Percentiles rank a stretch among this genome's conserved stretches.
These are phyloP conservation scores for Pythium brachiatum DNA, from an alignment of 352 stramenopile species.

Conservation along the genomic window DNA sequence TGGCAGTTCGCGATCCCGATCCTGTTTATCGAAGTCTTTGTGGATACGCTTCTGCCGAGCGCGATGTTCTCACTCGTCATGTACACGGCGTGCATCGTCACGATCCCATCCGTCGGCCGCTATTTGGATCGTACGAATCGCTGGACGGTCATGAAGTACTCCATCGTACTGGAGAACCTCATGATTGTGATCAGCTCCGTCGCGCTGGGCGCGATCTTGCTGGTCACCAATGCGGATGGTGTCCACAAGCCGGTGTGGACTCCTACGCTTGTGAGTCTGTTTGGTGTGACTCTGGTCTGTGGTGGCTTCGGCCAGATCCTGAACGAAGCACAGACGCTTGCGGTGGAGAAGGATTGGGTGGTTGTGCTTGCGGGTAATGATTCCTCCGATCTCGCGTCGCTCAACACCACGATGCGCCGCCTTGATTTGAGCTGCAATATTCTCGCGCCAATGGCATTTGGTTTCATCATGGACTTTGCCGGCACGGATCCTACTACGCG, in stretches of 20 bases:
- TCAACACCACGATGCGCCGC: slow-evolving; percentile 80
- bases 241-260: slow-evolving; percentile 61
- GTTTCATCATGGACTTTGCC: slow-evolving; percentile 80
- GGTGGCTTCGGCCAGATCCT: slow-evolving; percentile 72
- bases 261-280: slow-evolving; percentile 39
- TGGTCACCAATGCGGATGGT: slow-evolving; percentile 58
- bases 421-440: slow-evolving; percentile 85
- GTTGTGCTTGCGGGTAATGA: slow-evolving; percentile 68
- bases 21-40: slow-evolving; percentile 85
- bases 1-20: slow-evolving; percentile 81
- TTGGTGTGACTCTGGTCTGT: slow-evolving; percentile 52
- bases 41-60: slow-evolving; percentile 75
- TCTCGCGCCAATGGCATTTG: slow-evolving; percentile 66
- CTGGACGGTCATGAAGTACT: slow-evolving; percentile 65
- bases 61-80: slow-evolving; percentile 70
- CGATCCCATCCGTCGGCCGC: slow-evolving; percentile 63
- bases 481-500: slow-evolving; percentile 55
- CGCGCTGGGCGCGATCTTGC: slow-evolving; percentile 56
- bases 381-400: slow-evolving; percentile 40
- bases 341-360: slow-evolving; percentile 85
- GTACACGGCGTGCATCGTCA: slow-evolving; percentile 70
- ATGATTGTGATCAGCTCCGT: slow-evolving; percentile 71
- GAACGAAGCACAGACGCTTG: slow-evolving; percentile 73
- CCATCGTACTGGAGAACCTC: slow-evolving; percentile 73
- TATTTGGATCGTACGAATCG: slow-evolving; percentile 65